These are phyloP conservation scores for Cladorrhinum sp. DNA, from an alignment of 2,329 filamentous ascomycete species.

Conservation along the genomic window DNA sequence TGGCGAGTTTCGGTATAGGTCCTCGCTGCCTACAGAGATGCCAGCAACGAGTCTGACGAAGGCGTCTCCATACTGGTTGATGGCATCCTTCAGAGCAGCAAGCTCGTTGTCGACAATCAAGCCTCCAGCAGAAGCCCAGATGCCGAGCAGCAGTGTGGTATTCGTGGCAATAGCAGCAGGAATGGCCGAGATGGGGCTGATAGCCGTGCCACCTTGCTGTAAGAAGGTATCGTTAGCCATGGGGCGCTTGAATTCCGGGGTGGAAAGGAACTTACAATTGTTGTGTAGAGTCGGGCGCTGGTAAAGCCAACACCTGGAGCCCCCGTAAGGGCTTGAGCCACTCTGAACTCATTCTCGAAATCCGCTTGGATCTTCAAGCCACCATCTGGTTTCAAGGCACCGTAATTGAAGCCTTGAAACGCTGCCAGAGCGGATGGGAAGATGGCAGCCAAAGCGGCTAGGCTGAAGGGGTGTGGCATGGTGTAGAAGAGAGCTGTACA, in stretches of 20 bases:
- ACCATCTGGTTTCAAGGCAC: slow-evolving; percentile 58
- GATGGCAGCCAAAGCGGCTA: slow-evolving; percentile 37
- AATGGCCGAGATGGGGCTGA: slow-evolving; percentile 67
- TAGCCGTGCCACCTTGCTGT: slow-evolving; percentile 62
- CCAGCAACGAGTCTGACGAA: slow-evolving; percentile 69
- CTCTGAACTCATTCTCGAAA: slow-evolving; percentile 68
- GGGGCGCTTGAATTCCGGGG: too few species aligned
- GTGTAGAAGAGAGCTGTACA: not conserved
- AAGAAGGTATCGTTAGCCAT: slow-evolving; percentile 23
- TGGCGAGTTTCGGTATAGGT: slow-evolving; percentile 77
- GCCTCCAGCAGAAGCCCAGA: slow-evolving; percentile 74
- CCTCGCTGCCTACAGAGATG: slow-evolving; percentile 84
- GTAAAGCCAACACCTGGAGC: slow-evolving; percentile 58
- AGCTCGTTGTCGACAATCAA: slow-evolving; percentile 69
- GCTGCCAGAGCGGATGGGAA: slow-evolving; percentile 37
- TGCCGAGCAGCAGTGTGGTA: slow-evolving; percentile 73
- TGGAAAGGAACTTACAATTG: slow-evolving; percentile 47
- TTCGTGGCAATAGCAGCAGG: slow-evolving; percentile 78
- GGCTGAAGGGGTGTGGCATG: slow-evolving; percentile 15
- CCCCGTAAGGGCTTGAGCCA: slow-evolving; percentile 60
- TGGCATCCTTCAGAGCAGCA: slow-evolving; percentile 65
- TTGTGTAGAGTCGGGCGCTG: slow-evolving; percentile 72
- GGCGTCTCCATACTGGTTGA: slow-evolving; percentile 62
- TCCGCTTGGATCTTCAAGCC: slow-evolving; percentile 58
- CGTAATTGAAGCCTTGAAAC: slow-evolving; percentile 71